Evolutionary conservation across 2,329 filamentous ascomycete genomes (phyloP).

Genomic region (Cladosporium sphaerospermum): DNA sequence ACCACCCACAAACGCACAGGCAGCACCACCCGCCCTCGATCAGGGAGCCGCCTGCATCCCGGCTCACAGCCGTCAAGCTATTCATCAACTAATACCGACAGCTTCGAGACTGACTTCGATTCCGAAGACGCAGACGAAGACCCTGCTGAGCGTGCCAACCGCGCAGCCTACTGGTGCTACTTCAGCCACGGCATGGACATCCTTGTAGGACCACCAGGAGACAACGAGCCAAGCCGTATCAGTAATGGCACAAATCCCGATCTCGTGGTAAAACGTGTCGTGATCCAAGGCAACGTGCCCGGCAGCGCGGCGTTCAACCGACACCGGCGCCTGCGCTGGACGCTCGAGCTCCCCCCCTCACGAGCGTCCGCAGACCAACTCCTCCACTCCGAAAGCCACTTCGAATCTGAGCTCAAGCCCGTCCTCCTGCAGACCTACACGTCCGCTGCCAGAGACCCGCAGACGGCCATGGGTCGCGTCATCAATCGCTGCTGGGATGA

Average conservation of each 20-base stretch:
- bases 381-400: slow-evolving; percentile 70
- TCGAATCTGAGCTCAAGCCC: slow-evolving; percentile 60
- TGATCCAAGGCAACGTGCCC: slow-evolving; percentile 89
- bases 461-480: slow-evolving; percentile 44
- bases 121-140: slow-evolving; percentile 49
- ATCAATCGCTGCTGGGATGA: slow-evolving; percentile 32
- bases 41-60: slow-evolving; percentile 14
- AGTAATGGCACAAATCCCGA: slow-evolving; percentile 34
- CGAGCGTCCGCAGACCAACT: slow-evolving; percentile 36
- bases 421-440: slow-evolving; percentile 28
- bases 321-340: slow-evolving; percentile 84
- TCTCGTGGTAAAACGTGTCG: slow-evolving; percentile 82
- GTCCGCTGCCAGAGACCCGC: slow-evolving; percentile 46
- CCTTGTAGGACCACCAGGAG: slow-evolving; percentile 70
- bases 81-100: slow-evolving; percentile 37
- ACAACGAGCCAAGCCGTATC: slow-evolving; percentile 21
- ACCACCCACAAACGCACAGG: slow-evolving; percentile 18
- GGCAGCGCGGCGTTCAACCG: slow-evolving; percentile 96
- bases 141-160: slow-evolving; percentile 49
- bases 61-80: slow-evolving; percentile 32
- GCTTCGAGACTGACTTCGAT: slow-evolving; percentile 40
- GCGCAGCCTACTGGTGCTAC: slow-evolving; percentile 86
- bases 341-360: slow-evolving; percentile 35
- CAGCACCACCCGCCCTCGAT: slow-evolving; percentile 21
- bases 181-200: slow-evolving; percentile 94